Conservation (phyloP, 345 rosid species). For the Acer negundo region DNA sequence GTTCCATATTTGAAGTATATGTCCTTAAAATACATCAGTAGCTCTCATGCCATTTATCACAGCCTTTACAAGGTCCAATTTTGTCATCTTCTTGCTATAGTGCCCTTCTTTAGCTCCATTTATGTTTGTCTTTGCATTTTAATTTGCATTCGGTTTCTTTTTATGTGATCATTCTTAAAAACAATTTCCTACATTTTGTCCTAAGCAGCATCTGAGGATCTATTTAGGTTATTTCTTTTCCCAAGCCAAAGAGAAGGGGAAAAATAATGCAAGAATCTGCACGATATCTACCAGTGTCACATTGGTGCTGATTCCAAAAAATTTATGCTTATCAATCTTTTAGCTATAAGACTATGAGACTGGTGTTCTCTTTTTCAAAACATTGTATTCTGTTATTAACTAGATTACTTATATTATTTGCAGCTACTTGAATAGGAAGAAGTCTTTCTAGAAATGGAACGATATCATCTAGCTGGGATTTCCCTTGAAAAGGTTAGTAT, state of each 20-base stretch:
- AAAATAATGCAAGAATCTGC: not conserved
- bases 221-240: not conserved
- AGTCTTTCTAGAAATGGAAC: conserved; percentile 70
- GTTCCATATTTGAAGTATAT: not conserved
- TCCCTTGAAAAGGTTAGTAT: conserved; percentile 64
- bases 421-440: conserved; percentile 90
- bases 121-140: no score
- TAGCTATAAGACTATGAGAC: not conserved
- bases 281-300: not conserved
- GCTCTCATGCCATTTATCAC: not conserved
- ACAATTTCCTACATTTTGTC: not conserved
- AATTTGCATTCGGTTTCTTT: not conserved
- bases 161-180: not conserved
- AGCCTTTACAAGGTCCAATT: not conserved
- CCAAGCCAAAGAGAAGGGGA: not conserved
- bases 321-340: not conserved
- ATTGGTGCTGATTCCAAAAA: not conserved
- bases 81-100: not conserved
- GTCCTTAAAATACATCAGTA: not conserved
- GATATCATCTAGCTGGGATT: conserved; percentile 60
- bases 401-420: conserved; percentile 20
- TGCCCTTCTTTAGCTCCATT: not conserved
- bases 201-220: not conserved
- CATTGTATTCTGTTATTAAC: not conserved
- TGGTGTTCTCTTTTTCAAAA: not conserved